Percentiles rank a stretch among this genome's conserved stretches.
Conservation (phyloP, 768 basidiomycete species). For the Suillus discolor region DNA sequence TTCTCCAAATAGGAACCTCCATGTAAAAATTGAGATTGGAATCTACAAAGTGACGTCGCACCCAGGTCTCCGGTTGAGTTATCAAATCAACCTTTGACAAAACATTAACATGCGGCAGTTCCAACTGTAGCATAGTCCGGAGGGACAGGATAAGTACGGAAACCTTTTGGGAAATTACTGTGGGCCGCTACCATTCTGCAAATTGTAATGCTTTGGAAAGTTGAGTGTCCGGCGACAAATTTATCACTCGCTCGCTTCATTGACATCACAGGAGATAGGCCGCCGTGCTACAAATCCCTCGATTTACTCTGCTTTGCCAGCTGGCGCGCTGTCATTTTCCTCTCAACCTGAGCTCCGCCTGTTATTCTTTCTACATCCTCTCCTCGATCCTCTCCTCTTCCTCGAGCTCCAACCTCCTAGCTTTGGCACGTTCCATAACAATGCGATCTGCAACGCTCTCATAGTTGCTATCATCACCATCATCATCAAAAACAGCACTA, state of each 20-base stretch:
- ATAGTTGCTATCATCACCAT: conserved; percentile 34
- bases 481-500: conserved; percentile 35
- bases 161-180: conserved; percentile 34
- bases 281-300: no score
- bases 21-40: no score
- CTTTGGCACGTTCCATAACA: conserved; percentile 45
- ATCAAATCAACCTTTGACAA: conserved; percentile 95
- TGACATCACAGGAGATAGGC: no score
- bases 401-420: conserved; percentile 41
- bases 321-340: no score
- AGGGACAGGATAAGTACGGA: conserved; percentile 90
- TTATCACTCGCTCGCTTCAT: no score
- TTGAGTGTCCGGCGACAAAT: no score
- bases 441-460: conserved; percentile 40
- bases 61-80: conserved; percentile 85
- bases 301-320: no score
- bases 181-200: no score
- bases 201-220: no score
- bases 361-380: conserved; percentile 24
- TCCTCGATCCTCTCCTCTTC: conserved; percentile 41
- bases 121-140: conserved; percentile 97
- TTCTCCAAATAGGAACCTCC: no score
- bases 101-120: conserved; percentile 97
- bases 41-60: conserved; percentile 33
- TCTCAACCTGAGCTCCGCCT: conserved; percentile 21